Conservation (phyloP, 164 flowering plant species). For the Protea cynaroides region DNA sequence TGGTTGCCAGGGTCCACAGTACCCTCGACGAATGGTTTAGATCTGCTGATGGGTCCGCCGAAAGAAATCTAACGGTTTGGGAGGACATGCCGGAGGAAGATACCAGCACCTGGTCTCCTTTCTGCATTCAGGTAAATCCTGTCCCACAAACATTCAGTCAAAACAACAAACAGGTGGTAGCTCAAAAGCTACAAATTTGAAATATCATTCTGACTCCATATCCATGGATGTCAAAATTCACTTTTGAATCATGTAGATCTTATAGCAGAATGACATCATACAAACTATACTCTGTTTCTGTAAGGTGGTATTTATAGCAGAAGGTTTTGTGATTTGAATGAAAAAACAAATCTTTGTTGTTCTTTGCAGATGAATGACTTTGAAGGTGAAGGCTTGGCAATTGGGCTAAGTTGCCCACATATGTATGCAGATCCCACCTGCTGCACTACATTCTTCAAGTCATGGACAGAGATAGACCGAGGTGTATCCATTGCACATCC, state of each 20-base stretch:
- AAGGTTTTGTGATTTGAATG: no score
- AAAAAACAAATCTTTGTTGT: no score
- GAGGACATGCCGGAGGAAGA: constrained; percentile 65
- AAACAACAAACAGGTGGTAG: no score
- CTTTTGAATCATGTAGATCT: no score
- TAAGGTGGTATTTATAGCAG: no score
- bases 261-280: no score
- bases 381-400: constrained; percentile 67
- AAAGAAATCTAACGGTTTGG: constrained; percentile 56
- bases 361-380: constrained; percentile 59
- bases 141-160: no score
- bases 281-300: no score
- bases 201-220: no score
- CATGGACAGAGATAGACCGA: constrained; percentile 56
- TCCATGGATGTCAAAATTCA: no score
- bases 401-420: constrained; percentile 73
- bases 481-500: constrained; percentile 31
- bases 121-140: constrained; percentile 54
- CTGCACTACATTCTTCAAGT: constrained; percentile 38
- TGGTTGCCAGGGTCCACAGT: constrained; percentile 43
- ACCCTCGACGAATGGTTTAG: constrained; percentile 68
- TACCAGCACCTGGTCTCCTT: constrained; percentile 63
- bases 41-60: constrained; percentile 40
- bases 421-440: constrained; percentile 59
- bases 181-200: no score